Base-by-base conservation (phyloP, 495 filamentous ascomycete species). In the Penicillium canescens region DNA sequence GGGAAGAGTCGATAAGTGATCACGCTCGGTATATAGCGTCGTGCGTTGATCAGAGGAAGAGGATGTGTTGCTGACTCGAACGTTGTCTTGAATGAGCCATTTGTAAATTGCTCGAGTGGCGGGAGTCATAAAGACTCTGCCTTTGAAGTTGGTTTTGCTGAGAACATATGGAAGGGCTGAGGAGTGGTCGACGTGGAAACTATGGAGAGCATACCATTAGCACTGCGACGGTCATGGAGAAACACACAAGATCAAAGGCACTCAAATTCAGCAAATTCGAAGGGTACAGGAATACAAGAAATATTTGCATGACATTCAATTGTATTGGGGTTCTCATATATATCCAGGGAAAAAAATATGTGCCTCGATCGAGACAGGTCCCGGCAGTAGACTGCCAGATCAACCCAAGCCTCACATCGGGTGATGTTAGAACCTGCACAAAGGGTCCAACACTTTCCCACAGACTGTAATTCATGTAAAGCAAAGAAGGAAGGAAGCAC, bases 31-130 rank as follows among this genome's bases (percentile, higher is more conserved):
- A 66, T 96, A 98, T 38, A 97, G 82, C 2, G 87, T 86, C 0
- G 89, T 84, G 9, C 84, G 83, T 53, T 87, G 82, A 55, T 90
- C 87, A 1, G 89, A 87, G 13, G 82, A 83, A 13, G 80, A 82
- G 0, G 89, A 87, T 0, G 88, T 91, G 67, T 91, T 86, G 62
- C 78, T 82, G 33, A 98, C 92, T 54, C 94, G 86, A 24, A 98
- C 88, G 65, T 89, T 92, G 73, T 98, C 94, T 68, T 96, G 91
- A 46, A 98, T 96, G 33, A 98, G 80, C 92, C 93, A 97, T 78
- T 97, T 98, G 80, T 98, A 98, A 71, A 98, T 98, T 54, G 94
- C 94, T 72, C 97, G 97, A 21, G 94, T 98, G 5, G 94, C 89
- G 75, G 98, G 94, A 23, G 94, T 98, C 93, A 97, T 98, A 75